A percentile compares a stretch with the other conserved stretches of the same genome.
Evolutionary conservation across 108 stramenopile genomes (phyloP).

Genomic region (Nannochloropsis gaditana): DNA sequence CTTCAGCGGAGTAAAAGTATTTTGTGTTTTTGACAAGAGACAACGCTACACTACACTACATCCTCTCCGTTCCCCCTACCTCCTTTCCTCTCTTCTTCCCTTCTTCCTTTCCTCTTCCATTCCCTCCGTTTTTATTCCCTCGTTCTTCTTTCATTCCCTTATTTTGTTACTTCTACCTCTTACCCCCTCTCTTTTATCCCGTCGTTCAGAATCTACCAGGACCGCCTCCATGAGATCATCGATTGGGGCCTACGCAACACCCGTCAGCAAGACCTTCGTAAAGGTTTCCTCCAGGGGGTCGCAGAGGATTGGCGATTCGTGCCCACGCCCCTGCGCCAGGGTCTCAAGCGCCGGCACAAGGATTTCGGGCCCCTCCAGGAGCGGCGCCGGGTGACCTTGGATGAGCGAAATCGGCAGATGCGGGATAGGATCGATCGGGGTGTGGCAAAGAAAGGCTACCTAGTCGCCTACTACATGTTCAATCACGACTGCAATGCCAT

Average conservation of each 20-base stretch:
- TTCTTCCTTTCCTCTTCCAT: no score
- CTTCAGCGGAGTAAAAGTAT: no score
- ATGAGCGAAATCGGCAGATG: neutral
- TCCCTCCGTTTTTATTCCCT: no score
- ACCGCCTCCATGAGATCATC: conserved; percentile 3
- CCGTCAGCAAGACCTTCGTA: neutral
- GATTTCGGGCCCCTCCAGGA: neutral
- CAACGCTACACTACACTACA: no score
- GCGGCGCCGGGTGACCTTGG: neutral
- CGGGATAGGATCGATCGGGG: neutral
- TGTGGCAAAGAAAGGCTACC: neutral
- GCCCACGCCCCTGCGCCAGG: neutral
- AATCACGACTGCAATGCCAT: conserved; percentile 17
- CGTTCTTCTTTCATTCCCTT: neutral
- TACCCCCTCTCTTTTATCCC: neutral
- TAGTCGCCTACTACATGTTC: conserved; percentile 5
- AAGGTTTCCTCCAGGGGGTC: neutral
- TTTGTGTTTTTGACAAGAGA: no score
- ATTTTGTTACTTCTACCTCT: neutral
- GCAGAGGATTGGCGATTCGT: neutral
- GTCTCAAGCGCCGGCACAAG: neutral
- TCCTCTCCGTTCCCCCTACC: no score
- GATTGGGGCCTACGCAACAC: conserved; percentile 8
- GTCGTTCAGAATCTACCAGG: neutral
- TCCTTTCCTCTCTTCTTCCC: no score